Evolutionary conservation across 2,329 filamentous ascomycete genomes (phyloP).

Genomic region (Tympanopsis confertula): DNA sequence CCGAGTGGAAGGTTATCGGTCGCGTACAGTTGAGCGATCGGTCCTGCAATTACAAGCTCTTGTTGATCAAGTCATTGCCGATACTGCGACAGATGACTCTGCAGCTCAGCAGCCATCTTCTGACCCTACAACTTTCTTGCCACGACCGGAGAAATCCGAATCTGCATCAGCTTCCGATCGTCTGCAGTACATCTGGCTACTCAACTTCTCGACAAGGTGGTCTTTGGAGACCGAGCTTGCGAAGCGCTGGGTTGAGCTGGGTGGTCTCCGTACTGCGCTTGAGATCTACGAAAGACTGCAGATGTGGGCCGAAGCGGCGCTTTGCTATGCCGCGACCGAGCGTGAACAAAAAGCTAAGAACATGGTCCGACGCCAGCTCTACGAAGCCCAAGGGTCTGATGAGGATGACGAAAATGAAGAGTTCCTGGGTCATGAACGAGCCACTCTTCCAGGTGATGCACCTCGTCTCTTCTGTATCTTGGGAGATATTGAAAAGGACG

Average conservation of each 20-base stretch:
- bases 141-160: slow-evolving; percentile 34
- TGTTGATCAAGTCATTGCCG: slow-evolving; percentile 58
- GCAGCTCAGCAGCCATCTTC: not conserved
- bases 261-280: slow-evolving; percentile 51
- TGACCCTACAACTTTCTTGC: slow-evolving; percentile 8
- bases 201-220: slow-evolving; percentile 53
- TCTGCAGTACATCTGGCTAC: slow-evolving; percentile 49
- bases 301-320: slow-evolving; percentile 60
- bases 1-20: slow-evolving; percentile 50
- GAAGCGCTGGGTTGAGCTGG: slow-evolving; percentile 50
- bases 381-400: slow-evolving; percentile 22
- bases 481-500: slow-evolving; percentile 49
- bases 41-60: slow-evolving; percentile 56
- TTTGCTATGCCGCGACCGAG: slow-evolving; percentile 58
- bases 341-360: slow-evolving; percentile 48
- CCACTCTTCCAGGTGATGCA: slow-evolving; percentile 43
- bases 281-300: slow-evolving; percentile 58
- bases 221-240: slow-evolving; percentile 56
- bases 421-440: slow-evolving; percentile 16
- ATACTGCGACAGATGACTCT: slow-evolving; percentile 32
- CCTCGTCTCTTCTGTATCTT: slow-evolving; percentile 57
- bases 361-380: slow-evolving; percentile 46
- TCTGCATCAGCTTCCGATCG: slow-evolving; percentile 46
- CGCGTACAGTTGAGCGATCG: slow-evolving; percentile 51
- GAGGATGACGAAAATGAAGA: slow-evolving; percentile 29